phyloP scores from a whole-genome alignment of 495 filamentous ascomycete genomes.

The Daldinia bambusicola region DNA sequence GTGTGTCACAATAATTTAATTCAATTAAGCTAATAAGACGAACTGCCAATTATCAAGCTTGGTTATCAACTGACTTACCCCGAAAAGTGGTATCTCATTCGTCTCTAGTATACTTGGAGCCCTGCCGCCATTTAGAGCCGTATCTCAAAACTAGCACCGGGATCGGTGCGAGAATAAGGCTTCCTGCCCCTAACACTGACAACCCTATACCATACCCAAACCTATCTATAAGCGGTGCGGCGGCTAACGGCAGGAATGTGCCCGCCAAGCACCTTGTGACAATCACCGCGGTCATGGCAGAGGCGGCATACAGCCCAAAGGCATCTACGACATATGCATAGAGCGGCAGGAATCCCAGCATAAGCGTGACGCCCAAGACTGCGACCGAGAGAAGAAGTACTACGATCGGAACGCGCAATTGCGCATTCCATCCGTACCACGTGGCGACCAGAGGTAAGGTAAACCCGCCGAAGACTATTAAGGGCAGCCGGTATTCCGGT shows the following conservation, averaged over 20 bases:
- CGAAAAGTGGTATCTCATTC: conserved; percentile 14
- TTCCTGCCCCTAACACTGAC: conserved; percentile 52
- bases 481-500: conserved; percentile 64
- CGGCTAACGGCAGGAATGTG: conserved; percentile 63
- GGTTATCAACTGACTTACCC: neutral
- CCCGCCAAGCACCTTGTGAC: conserved; percentile 64
- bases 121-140: conserved; percentile 61
- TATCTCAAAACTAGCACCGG: conserved; percentile 61
- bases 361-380: conserved; percentile 52
- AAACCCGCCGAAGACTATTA: conserved; percentile 57
- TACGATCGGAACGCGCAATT: conserved; percentile 50
- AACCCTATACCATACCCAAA: conserved; percentile 64
- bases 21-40: neutral
- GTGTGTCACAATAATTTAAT: neutral
- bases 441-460: conserved; percentile 55
- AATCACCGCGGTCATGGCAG: conserved; percentile 66
- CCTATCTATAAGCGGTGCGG: conserved; percentile 54
- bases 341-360: conserved; percentile 60
- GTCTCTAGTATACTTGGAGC: conserved; percentile 57
- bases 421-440: conserved; percentile 62
- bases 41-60: neutral
- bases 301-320: conserved; percentile 65
- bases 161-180: conserved; percentile 59
- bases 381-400: conserved; percentile 55
- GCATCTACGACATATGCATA: conserved; percentile 68